A percentile compares a stretch with the other conserved stretches of the same genome.
Evolutionary conservation across 192 early-diverging fungal species (phyloP).

Genomic region (Gonapodya sp.): DNA sequence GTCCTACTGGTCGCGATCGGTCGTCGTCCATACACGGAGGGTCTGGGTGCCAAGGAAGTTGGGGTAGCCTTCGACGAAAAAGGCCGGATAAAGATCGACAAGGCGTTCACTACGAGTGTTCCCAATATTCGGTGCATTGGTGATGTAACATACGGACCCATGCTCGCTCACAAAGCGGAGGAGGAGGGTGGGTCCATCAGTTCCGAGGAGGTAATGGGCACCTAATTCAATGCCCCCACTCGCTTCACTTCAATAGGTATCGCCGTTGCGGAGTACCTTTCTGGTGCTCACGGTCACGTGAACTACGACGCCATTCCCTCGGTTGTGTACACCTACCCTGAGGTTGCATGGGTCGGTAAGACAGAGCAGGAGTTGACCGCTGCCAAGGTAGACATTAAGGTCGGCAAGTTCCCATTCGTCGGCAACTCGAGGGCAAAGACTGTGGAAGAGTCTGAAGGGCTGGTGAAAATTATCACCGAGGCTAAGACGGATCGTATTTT

Average conservation of each 20-base stretch:
- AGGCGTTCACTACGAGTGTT: constrained; percentile 77
- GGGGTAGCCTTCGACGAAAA: constrained; percentile 79
- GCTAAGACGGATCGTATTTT: constrained; percentile 91
- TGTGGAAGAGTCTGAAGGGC: constrained; percentile 72
- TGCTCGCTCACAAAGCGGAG: constrained; percentile 99
- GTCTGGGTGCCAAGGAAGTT: constrained; percentile 82
- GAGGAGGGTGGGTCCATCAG: constrained; percentile 66
- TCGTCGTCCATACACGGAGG: constrained; percentile 87
- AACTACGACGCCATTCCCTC: constrained; percentile 97
- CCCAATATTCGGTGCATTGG: constrained; percentile 88
- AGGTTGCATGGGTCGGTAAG: constrained; percentile 98
- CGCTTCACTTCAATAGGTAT: constrained; percentile 51
- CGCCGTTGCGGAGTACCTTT: constrained; percentile 89
- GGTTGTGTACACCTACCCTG: constrained; percentile 96
- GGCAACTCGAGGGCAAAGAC: constrained; percentile 98
- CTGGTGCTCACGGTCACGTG: constrained; percentile 88
- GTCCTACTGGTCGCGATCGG: constrained; percentile 89
- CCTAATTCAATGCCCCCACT: background rate
- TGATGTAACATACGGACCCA: constrained; percentile 91
- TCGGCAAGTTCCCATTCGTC: constrained; percentile 88
- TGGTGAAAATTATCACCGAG: constrained; percentile 95
- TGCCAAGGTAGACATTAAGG: constrained; percentile 73
- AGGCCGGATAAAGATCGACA: constrained; percentile 80
- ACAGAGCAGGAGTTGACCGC: constrained; percentile 90
- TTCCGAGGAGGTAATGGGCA: background rate